Evolutionary conservation across 345 rosid genomes (phyloP), one percentile per base, ranked within the genome.

Genomic region (Populus pruinosa): DNA sequence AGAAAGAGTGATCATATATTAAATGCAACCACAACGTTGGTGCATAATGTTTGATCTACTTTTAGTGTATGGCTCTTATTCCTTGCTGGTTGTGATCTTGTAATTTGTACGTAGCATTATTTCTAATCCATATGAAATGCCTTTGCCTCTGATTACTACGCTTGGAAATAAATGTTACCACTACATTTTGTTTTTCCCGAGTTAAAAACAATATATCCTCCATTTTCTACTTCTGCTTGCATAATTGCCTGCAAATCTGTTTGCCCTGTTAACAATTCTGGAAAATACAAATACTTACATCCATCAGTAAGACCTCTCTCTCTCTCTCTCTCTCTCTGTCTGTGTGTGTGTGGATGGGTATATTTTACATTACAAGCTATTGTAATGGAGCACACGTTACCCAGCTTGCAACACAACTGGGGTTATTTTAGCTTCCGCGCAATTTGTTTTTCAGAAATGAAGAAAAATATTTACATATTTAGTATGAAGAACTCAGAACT

Each of bases 1-100:
- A 83, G 84, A 87, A 88, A 43, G 67, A 69, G 25, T 56, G 27
- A 70, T 13, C 25, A n/a, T 21, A 25, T 1, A 27, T 20, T 25
- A 10, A 27, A 63, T 25, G 68, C 53, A 49, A 12, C 39, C 43
- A 41, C 2, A 67, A 36, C 47, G 64, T n/a, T 71, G 49, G 6
- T 67, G 43, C 41, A 31, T 1, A 1, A 31, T 75, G 2, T 63
- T n/a, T 59, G 25, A 18, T 69, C 29, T 39, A 4, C 33, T 38
- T 33, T 59, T 59, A 47, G 18, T n/a, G 63, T 23, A 59, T n/a
- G 63, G 10, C 29, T 59, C 27, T n/a, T 59, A 4, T 23, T 59
- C 29, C 29, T 59, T 23, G 14, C 29, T 47, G 39, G 14, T 50
- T n/a, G n/a, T 61, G 9, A 35, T 41, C 70, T 47, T 43, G 69